Evolutionary conservation across 495 filamentous ascomycete genomes (phyloP).

Genomic region (Oidiodendron maius): DNA sequence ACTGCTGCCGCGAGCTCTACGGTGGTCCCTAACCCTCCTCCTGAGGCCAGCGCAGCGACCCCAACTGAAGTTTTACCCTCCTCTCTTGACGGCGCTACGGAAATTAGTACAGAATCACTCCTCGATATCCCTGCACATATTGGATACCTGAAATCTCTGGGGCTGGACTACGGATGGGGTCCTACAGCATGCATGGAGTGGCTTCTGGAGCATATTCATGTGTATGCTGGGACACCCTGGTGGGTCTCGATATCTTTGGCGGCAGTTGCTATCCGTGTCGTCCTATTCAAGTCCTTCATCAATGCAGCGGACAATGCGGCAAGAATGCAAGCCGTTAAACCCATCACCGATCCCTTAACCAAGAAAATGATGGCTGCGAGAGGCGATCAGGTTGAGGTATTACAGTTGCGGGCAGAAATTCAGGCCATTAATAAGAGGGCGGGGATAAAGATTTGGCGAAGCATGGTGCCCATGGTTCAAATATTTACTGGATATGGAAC

Average conservation of each 20-base stretch:
- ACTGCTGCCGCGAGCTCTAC: conserved; percentile 4
- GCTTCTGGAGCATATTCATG: conserved; percentile 74
- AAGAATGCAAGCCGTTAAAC: conserved; percentile 39
- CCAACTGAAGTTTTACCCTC: conserved; percentile 15
- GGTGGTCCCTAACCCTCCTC: conserved; percentile 4
- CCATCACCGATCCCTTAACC: conserved; percentile 40
- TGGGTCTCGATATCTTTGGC: conserved; percentile 64
- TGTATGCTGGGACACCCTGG: conserved; percentile 71
- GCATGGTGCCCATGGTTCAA: conserved; percentile 56
- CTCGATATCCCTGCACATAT: conserved; percentile 59
- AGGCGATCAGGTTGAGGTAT: conserved; percentile 35
- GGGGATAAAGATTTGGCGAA: conserved; percentile 47
- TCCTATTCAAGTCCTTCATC: conserved; percentile 59
- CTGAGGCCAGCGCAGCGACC: conserved; percentile 11
- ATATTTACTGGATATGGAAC: conserved; percentile 70
- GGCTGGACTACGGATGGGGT: conserved; percentile 82
- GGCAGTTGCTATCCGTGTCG: conserved; percentile 56
- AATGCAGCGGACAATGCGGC: conserved; percentile 52
- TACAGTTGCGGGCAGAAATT: conserved; percentile 40
- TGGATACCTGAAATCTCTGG: conserved; percentile 77
- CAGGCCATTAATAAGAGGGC: conserved; percentile 38
- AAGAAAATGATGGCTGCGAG: conserved; percentile 40
- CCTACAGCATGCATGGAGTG: conserved; percentile 63
- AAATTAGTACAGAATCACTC: conserved; percentile 33
- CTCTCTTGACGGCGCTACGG: conserved; percentile 20